Conservation (phyloP, 31 red algal species). For the Odonthalia washingtoniensis region DNA sequence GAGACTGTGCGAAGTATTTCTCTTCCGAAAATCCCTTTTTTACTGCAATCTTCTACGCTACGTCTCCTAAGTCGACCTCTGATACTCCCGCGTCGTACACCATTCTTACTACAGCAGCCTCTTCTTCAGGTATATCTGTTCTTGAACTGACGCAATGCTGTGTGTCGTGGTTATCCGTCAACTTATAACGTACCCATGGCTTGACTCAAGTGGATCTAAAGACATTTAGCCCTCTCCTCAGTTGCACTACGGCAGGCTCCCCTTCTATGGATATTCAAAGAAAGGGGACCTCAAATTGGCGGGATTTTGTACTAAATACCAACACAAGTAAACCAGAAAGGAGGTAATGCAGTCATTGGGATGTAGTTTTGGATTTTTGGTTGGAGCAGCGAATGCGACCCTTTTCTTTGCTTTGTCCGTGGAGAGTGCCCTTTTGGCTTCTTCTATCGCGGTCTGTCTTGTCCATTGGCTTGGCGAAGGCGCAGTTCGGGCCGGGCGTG, state of each 20-base stretch:
- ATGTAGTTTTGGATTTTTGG: no score
- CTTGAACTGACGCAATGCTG: no score
- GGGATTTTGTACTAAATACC: background rate
- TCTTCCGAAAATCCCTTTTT: no score
- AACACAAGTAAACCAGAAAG: no score
- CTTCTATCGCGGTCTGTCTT: constrained; percentile 3
- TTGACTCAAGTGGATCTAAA: constrained; percentile 4
- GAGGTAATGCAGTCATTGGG: no score
- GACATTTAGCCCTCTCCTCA: background rate
- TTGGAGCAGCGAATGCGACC: constrained; percentile 34
- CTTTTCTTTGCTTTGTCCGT: constrained; percentile 20
- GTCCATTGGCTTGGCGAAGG: constrained; percentile 4
- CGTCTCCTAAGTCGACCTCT: no score
- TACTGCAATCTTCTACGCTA: no score
- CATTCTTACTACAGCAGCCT: no score
- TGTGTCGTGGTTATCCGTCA: no score
- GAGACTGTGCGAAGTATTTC: background rate
- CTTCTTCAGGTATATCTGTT: no score
- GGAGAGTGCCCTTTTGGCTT: constrained; percentile 27
- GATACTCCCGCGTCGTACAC: no score
- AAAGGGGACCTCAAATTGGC: background rate
- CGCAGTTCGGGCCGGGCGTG: background rate
- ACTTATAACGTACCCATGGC: background rate
- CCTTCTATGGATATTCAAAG: background rate
- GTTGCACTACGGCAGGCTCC: background rate